These are phyloP conservation scores for Colletotrichum camelliae DNA, from an alignment of 2,329 filamentous ascomycete genomes.

Conservation along the genomic window DNA sequence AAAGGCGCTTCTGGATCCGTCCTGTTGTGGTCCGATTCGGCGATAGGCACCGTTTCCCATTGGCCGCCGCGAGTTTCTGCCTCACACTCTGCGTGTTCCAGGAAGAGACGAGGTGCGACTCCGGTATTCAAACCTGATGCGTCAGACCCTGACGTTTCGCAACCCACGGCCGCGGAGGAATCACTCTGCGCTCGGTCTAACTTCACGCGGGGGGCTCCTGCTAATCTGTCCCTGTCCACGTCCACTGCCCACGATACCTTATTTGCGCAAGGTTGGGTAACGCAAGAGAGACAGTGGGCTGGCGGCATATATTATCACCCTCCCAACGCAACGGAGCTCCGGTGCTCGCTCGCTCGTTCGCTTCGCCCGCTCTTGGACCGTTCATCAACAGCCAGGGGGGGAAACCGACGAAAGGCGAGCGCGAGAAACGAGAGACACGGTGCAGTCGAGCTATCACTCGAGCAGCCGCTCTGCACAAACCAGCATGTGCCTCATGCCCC, in stretches of 20 bases:
- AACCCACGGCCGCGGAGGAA: slow-evolving; percentile 18
- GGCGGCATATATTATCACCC: slow-evolving; percentile 3
- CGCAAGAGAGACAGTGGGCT: not conserved
- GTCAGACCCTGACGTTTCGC: slow-evolving; percentile 23
- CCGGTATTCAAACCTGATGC: slow-evolving; percentile 22
- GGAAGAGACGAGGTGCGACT: slow-evolving; percentile 23
- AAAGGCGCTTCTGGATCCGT: slow-evolving; percentile 21
- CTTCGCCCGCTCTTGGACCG: slow-evolving; percentile 4
- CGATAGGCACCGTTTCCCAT: slow-evolving; percentile 19
- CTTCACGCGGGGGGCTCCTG: slow-evolving; percentile 13
- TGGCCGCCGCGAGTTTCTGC: slow-evolving; percentile 17
- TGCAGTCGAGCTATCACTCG: not conserved
- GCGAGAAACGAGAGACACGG: not conserved
- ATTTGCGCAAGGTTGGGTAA: not conserved
- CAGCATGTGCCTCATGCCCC: slow-evolving; percentile 7
- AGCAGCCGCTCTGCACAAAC: slow-evolving; percentile 8
- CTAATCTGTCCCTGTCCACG: not conserved
- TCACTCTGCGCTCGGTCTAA: slow-evolving; percentile 18
- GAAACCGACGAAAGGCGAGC: not conserved
- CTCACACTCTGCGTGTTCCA: slow-evolving; percentile 25
- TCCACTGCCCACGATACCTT: not conserved
- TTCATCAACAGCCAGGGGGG: not conserved
- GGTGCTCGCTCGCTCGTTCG: slow-evolving; percentile 7
- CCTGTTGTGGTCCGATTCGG: slow-evolving; percentile 25
- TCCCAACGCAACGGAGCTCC: slow-evolving; percentile 19